Conservation (phyloP, 2,329 filamentous ascomycete species). For the Penicillium sclerotiorum region DNA sequence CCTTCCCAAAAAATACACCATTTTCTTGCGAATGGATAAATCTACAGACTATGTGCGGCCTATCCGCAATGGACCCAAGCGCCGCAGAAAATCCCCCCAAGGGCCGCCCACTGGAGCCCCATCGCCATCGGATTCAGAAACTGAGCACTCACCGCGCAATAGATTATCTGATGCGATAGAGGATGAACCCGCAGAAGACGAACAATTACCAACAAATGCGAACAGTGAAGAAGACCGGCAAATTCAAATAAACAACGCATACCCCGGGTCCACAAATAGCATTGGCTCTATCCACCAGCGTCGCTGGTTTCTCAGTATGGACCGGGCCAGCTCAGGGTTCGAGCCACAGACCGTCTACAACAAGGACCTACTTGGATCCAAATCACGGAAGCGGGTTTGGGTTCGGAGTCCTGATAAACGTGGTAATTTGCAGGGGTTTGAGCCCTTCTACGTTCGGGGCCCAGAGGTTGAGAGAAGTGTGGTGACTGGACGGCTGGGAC, state of each 20-base stretch:
- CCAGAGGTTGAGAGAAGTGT: constrained; percentile 66
- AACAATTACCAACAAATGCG: constrained; percentile 11
- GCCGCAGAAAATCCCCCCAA: constrained; percentile 18
- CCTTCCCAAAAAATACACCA: constrained; percentile 57
- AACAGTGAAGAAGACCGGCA: constrained; percentile 50
- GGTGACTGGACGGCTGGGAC: constrained; percentile 63
- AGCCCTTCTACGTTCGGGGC: constrained; percentile 64
- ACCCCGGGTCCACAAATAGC: constrained; percentile 65
- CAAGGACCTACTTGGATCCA: not conserved
- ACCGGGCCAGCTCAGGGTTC: constrained; percentile 63
- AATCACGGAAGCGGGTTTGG: constrained; percentile 29
- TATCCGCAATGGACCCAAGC: constrained; percentile 22
- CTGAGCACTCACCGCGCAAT: constrained; percentile 8
- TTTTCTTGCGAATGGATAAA: constrained; percentile 55
- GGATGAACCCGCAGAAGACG: not conserved
- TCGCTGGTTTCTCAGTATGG: constrained; percentile 67
- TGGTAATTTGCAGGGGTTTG: constrained; percentile 45
- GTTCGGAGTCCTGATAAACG: constrained; percentile 22
- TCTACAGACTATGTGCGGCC: constrained; percentile 18
- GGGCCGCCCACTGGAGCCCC: constrained; percentile 1
- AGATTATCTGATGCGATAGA: not conserved
- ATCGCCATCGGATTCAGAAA: constrained; percentile 24
- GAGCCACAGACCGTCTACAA: not conserved
- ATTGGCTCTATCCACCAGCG: constrained; percentile 70
- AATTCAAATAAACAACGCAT: constrained; percentile 65